These are phyloP conservation scores for Chaetomium olivaceum DNA, from an alignment of 2,329 filamentous ascomycete species.

Conservation along the genomic window DNA sequence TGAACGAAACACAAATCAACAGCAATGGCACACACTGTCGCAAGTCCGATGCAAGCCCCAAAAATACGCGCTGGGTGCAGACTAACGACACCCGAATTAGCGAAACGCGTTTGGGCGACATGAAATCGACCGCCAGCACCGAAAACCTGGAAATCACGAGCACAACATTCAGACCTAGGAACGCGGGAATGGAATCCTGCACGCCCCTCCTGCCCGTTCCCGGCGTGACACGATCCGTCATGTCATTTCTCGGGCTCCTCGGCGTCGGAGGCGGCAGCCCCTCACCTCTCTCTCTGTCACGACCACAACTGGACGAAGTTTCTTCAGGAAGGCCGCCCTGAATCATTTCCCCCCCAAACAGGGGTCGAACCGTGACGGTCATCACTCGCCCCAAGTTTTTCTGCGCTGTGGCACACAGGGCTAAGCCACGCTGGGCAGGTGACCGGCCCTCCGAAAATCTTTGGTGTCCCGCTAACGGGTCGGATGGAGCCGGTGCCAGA, in stretches of 20 bases:
- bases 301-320: neutral
- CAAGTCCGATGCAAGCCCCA: neutral
- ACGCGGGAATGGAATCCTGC: neutral
- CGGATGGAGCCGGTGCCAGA: neutral
- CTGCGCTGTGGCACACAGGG: neutral
- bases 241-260: neutral
- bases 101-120: neutral
- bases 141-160: neutral
- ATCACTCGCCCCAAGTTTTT: too few relatives aligned
- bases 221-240: neutral
- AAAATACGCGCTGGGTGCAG: neutral
- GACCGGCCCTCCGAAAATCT: neutral
- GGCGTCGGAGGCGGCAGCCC: too few relatives aligned
- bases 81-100: neutral
- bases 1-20: neutral
- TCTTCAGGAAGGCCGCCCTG: slow-evolving; percentile 1
- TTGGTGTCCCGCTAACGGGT: neutral
- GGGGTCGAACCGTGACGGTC: slow-evolving; percentile 4
- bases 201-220: neutral
- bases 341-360: neutral
- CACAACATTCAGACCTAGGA: neutral
- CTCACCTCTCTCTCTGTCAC: neutral
- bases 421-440: neutral
- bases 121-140: neutral
- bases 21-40: neutral